A percentile compares a stretch with the other conserved stretches of the same genome.
phyloP scores from a whole-genome alignment of 768 basidiomycete genomes.

The Coprinellus micaceus region DNA sequence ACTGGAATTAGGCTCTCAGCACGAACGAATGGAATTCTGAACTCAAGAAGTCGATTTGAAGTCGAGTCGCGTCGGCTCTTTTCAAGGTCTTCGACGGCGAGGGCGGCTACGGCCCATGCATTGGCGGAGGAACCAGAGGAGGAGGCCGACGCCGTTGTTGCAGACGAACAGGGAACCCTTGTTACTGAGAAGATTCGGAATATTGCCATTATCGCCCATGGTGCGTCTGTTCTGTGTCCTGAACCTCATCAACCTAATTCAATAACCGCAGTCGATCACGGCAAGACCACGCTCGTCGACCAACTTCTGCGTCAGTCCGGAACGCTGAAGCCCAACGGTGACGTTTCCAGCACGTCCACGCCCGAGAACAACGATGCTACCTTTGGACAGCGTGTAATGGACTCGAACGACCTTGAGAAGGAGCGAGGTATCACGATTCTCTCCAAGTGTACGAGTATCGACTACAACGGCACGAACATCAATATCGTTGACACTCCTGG shows the following conservation, averaged over 20 bases:
- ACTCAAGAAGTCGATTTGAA: background rate
- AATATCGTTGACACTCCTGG: conserved; percentile 63
- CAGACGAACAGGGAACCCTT: background rate
- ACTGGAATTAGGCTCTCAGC: background rate
- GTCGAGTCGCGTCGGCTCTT: background rate
- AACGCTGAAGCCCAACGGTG: conserved; percentile 36
- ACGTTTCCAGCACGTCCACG: conserved; percentile 25
- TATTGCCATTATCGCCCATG: conserved; percentile 50
- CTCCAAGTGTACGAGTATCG: conserved; percentile 53
- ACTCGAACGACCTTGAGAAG: conserved; percentile 51
- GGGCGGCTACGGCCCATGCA: background rate
- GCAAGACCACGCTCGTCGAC: conserved; percentile 52
- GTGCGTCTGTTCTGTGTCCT: conserved; percentile 24
- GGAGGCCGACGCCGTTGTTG: background rate
- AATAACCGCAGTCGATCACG: conserved; percentile 41
- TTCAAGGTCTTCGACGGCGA: background rate
- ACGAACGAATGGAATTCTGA: background rate
- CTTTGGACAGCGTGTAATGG: conserved; percentile 46
- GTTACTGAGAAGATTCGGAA: conserved; percentile 38
- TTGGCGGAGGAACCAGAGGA: background rate
- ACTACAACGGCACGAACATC: conserved; percentile 46
- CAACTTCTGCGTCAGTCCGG: conserved; percentile 49
- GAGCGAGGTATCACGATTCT: conserved; percentile 62
- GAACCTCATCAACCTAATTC: background rate
- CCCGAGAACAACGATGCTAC: conserved; percentile 21